These are phyloP conservation scores for Stephanodiscus minutulus DNA, from an alignment of 108 stramenopile genomes.

Conservation along the genomic window DNA sequence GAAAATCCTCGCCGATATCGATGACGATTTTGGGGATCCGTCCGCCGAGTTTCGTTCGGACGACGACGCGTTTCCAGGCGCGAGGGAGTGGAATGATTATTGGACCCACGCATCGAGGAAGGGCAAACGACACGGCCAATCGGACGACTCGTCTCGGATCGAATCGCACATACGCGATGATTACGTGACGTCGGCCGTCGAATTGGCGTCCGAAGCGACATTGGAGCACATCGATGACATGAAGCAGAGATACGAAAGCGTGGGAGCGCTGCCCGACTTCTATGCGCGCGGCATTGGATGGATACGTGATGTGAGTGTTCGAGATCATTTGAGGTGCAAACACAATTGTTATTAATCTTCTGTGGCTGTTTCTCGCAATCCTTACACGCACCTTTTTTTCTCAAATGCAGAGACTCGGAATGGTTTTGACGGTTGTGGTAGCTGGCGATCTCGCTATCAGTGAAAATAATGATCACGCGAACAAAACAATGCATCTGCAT, in stretches of 20 bases:
- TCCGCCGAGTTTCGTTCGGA: neutral
- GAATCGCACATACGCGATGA: neutral
- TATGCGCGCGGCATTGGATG: slow-evolving; percentile 23
- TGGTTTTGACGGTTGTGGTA: slow-evolving; percentile 22
- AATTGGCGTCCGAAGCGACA: neutral
- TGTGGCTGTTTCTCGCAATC: neutral
- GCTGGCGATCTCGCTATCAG: neutral
- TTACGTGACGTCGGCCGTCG: neutral
- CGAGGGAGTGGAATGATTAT: slow-evolving; percentile 4
- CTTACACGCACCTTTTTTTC: neutral
- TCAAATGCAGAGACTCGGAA: slow-evolving; percentile 12
- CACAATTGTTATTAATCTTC: neutral
- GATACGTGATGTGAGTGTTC: slow-evolving; percentile 15
- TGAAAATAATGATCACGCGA: neutral
- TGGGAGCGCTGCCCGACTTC: slow-evolving; percentile 25
- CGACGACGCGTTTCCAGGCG: neutral
- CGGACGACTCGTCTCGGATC: neutral
- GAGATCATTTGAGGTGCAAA: neutral
- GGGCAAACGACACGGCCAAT: neutral
- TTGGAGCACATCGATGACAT: slow-evolving; percentile 13
- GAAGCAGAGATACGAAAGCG: slow-evolving; percentile 15
- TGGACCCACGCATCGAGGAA: neutral
- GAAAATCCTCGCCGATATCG: neutral
- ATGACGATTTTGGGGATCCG: neutral
- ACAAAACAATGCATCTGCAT: slow-evolving; percentile 5